These are phyloP conservation scores for Tarenaya hassleriana DNA, from an alignment of 345 rosid genomes.

Conservation along the genomic window DNA sequence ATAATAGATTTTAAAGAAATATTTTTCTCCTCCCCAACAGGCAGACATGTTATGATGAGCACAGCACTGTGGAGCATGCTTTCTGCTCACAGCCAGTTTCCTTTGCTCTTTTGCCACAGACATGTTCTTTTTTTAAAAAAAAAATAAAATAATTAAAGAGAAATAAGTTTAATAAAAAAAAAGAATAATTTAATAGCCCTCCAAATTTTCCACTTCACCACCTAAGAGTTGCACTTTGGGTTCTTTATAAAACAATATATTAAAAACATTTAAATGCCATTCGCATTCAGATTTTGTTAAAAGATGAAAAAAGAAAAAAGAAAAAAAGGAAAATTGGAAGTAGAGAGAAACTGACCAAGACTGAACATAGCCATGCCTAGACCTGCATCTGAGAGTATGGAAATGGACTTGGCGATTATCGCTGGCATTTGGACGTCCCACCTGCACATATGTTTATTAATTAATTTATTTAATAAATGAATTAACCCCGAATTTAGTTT, in stretches of 20 bases:
- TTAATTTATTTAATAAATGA: no score
- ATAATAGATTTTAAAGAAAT: neutral
- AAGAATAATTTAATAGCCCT: constrained; percentile 25
- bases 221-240: no score
- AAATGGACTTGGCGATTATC: constrained; percentile 85
- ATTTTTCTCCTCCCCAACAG: neutral
- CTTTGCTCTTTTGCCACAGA: constrained; percentile 27
- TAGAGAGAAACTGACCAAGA: constrained; percentile 70
- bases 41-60: constrained; percentile 27
- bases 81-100: constrained; percentile 27
- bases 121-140: constrained; percentile 14
- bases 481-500: no score
- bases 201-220: no score
- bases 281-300: no score
- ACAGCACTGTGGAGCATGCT: constrained; percentile 29
- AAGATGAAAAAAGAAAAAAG: constrained; percentile 11
- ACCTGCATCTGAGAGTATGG: constrained; percentile 99
- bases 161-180: neutral
- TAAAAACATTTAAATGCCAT: no score
- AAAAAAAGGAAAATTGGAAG: neutral
- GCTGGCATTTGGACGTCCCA: constrained; percentile 96
- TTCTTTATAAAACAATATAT: neutral
- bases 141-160: neutral
- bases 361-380: constrained; percentile 99
- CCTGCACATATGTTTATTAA: constrained; percentile 36